Evolutionary conservation across 495 filamentous ascomycete species (phyloP).

Genomic region (Trichoderma erinaceum): DNA sequence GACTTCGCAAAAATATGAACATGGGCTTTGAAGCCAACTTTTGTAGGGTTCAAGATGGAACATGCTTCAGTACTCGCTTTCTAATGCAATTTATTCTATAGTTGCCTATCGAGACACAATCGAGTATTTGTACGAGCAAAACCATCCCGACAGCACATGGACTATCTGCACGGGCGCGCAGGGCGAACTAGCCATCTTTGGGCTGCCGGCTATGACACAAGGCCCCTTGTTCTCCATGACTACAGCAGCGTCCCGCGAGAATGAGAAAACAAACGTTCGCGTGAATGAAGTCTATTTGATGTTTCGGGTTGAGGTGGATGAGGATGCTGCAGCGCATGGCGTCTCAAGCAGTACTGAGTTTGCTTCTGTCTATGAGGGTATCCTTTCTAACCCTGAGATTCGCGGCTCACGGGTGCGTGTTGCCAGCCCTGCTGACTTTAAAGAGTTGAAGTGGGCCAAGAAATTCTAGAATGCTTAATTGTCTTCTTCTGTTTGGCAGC

Average conservation of each 20-base stretch:
- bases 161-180: constrained; percentile 36
- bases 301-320: constrained; percentile 32
- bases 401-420: neutral
- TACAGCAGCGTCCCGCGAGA: constrained; percentile 31
- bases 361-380: constrained; percentile 13
- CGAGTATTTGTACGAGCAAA: constrained; percentile 34
- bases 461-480: neutral
- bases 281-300: constrained; percentile 36
- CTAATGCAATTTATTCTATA: constrained; percentile 15
- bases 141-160: constrained; percentile 28
- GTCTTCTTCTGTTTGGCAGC: too few species aligned
- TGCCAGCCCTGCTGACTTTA: neutral
- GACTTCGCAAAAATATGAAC: constrained; percentile 29
- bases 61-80: neutral
- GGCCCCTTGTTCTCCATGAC: constrained; percentile 34
- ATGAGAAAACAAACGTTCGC: constrained; percentile 32
- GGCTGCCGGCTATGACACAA: constrained; percentile 31
- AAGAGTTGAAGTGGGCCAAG: neutral
- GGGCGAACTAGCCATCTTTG: constrained; percentile 27
- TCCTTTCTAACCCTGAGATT: neutral
- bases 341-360: constrained; percentile 24
- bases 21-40: constrained; percentile 35
- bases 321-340: constrained; percentile 23
- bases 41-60: constrained; percentile 24
- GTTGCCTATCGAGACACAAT: constrained; percentile 38